Evolutionary conservation across 441 rosid genomes (phyloP), one percentile per base, ranked within the genome.

Genomic region (Raphanus hybrid): DNA sequence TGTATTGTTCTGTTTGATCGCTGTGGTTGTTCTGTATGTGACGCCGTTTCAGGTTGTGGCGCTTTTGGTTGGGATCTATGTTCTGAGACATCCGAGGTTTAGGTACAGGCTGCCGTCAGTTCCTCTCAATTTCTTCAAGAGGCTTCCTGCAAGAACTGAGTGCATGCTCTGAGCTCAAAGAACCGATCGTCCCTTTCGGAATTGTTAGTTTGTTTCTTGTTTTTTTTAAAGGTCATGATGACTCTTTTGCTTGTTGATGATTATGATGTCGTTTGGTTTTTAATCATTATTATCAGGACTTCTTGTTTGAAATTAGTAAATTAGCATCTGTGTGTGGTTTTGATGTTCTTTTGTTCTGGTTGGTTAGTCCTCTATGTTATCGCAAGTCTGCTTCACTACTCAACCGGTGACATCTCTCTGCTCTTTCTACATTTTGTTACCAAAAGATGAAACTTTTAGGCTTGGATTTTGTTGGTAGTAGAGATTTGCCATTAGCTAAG

Each of bases 131-230:
- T 95, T 95, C 94, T 95, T 95, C 92, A 87, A 97, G 74, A 82
- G 97, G 79, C 81, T 95, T 81, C 99, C 99, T 0, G 97, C 99
- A 6, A 90, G 96, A 87, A 90, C 99, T 4, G 99, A 95, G 82
- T 90, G 91, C 81, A 91, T 95, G 97, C 75, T 95, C 75, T 95
- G 87, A 91, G 50, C 29, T 32, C n/a, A 10, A 34, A 5, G 2
- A 12, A 14, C 23, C 23, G 48, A 20, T 20, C 23, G 23, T 34
- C 39, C 39, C 2, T 34, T 34, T 34, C 39, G 39, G 39, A 37
- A 37, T 54, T 64, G 37, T n/a, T 55, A 64, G 10, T 64, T 77
- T 70, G 54, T 57, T 37, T 34, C 57, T 68, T 12, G 3, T 43
- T 70, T 27, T 34, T 20, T 20, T 20, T 20, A 20, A 20, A 20